These are phyloP conservation scores for Xerocomus spinulosus DNA, from an alignment of 768 basidiomycete species.

Conservation along the genomic window DNA sequence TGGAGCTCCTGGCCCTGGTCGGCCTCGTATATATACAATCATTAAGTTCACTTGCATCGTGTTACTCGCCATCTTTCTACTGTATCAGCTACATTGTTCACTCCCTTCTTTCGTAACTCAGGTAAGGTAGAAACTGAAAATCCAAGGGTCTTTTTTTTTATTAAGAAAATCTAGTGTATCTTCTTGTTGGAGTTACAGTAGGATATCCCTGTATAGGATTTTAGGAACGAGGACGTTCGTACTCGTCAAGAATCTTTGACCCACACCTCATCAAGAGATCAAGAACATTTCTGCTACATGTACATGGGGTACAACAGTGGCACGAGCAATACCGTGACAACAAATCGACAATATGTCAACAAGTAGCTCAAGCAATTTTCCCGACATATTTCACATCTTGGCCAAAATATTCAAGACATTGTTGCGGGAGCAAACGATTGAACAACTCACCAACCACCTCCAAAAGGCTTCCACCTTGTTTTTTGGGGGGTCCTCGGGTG, in stretches of 20 bases:
- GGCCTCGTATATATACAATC: slow-evolving; percentile 34
- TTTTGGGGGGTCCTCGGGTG: slow-evolving; percentile 67
- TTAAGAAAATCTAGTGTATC: neutral
- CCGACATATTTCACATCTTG: slow-evolving; percentile 18
- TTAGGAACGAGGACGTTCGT: neutral
- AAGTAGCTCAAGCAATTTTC: neutral
- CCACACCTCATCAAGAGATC: neutral
- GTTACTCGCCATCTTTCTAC: slow-evolving; percentile 28
- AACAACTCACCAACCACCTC: slow-evolving; percentile 65
- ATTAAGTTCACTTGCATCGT: slow-evolving; percentile 33
- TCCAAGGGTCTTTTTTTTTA: neutral
- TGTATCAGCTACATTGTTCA: slow-evolving; percentile 29
- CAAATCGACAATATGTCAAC: neutral
- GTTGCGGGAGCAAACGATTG: neutral
- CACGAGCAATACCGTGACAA: slow-evolving; percentile 1
- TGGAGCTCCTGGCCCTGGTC: slow-evolving; percentile 18
- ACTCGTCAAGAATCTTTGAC: neutral
- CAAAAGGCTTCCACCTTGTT: slow-evolving; percentile 70
- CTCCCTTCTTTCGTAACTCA: slow-evolving; percentile 13
- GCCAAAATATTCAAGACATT: neutral
- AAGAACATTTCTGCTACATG: neutral
- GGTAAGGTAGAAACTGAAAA: slow-evolving; percentile 25
- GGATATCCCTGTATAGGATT: neutral
- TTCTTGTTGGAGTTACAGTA: neutral
- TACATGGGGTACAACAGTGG: neutral